Base-by-base conservation (phyloP, 2,329 filamentous ascomycete species). In the Cladosporium sp. region DNA sequence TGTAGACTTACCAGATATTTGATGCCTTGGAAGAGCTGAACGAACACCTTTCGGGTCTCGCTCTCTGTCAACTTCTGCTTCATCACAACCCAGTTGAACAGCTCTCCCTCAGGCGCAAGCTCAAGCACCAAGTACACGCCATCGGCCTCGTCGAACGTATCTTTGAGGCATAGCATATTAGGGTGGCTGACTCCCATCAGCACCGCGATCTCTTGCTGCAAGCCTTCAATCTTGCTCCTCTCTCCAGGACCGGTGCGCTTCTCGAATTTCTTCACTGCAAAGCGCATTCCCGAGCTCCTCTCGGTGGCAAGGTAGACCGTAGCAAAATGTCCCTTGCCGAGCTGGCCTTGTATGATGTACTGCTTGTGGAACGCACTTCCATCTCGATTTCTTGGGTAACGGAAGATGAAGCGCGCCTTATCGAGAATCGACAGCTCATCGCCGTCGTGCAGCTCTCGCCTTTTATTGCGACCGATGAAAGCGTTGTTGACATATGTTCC, bases 101-200 rank as follows among this genome's bases (percentile, higher is more conserved):
- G 82, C 79, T 99, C 96, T 73, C 95, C 95, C 78, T 97, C 93
- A 0, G 92, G 84, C 1, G 94, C 94, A 71, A 98, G 84, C 76
- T 99, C 95, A 58, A 98, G 81, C 13, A 99, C 89, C 49, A 99
- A 82, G 76, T 97, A 98, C 23, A 97, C 92, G 1, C 91, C 92
- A 70, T 95, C 92, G 58, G 86, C 85, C 77, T 99, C 95, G 73
- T 96, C 91, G 76, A 97, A 99, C 0, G 93, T 97, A 70, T 97
- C 93, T 77, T 96, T 97, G 64, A 99, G 82, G 76, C 93, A 97
- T 16, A 99, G 83, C 62, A 99, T 86, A 70, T 96, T 95, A 4
- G 93, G 91, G 77, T 99, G 95, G 75, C 91, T 96, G 67, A 99
- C 92, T n/a, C 93, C 88, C 93, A 97, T 98, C 67, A 99, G 81